These are phyloP conservation scores for Agrocybe pediades DNA, from an alignment of 768 basidiomycete genomes.

Conservation along the genomic window DNA sequence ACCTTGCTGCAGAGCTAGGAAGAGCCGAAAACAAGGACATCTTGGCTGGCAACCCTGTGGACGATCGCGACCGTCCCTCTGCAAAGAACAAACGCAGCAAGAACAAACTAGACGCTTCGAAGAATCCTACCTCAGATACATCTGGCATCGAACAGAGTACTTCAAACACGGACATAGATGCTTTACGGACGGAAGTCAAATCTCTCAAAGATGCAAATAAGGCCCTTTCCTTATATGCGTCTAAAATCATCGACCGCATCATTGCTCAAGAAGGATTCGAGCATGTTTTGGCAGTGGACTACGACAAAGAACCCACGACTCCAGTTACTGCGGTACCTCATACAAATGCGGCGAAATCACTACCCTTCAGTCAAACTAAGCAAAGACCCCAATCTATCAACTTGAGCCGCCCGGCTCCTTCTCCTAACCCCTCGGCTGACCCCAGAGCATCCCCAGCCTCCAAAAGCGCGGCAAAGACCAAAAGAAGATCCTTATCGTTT, in stretches of 20 bases:
- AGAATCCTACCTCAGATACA: slow-evolving; percentile 32
- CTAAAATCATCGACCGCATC: slow-evolving; percentile 97
- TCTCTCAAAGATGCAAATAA: slow-evolving; percentile 95
- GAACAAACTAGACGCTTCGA: slow-evolving; percentile 43
- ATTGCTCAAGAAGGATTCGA: slow-evolving; percentile 97
- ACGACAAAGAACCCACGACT: slow-evolving; percentile 61
- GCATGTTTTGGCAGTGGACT: slow-evolving; percentile 93
- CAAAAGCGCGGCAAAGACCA: slow-evolving; percentile 38
- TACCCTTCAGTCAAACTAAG: slow-evolving; percentile 38
- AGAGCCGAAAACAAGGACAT: slow-evolving; percentile 90
- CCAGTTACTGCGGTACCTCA: slow-evolving; percentile 41
- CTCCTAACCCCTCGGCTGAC: slow-evolving; percentile 23
- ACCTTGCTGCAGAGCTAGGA: slow-evolving; percentile 89
- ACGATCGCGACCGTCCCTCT: slow-evolving; percentile 50
- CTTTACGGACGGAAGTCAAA: slow-evolving; percentile 86
- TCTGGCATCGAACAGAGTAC: slow-evolving; percentile 44
- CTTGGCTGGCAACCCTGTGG: slow-evolving; percentile 54
- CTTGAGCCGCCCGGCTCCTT: slow-evolving; percentile 40
- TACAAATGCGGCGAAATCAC: slow-evolving; percentile 28
- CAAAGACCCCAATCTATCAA: slow-evolving; percentile 64
- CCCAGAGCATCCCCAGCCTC: slow-evolving; percentile 11
- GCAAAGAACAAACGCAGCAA: slow-evolving; percentile 51
- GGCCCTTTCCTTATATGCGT: slow-evolving; percentile 91
- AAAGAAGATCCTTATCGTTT: slow-evolving; percentile 80
- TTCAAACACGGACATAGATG: slow-evolving; percentile 59